phyloP scores from a whole-genome alignment of 805 yeast species.

The Candida insectalens region DNA sequence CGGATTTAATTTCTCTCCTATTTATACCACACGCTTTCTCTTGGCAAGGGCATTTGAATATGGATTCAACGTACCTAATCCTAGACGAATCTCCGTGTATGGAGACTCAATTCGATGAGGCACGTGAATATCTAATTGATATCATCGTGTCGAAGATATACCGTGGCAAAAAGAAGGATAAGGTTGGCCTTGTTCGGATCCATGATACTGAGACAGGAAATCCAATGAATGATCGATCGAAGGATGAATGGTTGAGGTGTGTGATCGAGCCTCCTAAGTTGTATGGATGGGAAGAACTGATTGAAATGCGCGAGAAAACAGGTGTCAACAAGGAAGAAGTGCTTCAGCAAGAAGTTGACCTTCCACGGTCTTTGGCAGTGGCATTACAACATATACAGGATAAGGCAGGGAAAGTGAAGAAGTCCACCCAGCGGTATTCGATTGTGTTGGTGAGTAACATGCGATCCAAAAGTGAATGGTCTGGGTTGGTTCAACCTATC shows the following conservation, averaged over 20 bases:
- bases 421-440: slow-evolving; percentile 9
- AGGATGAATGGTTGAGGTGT: slow-evolving; percentile 17
- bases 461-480: slow-evolving; percentile 11
- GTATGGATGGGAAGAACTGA: slow-evolving; percentile 11
- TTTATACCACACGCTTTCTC: too few relatives aligned
- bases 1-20: too few relatives aligned
- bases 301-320: slow-evolving; percentile 4
- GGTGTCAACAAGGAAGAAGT: slow-evolving; percentile 11
- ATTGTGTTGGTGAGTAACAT: slow-evolving; percentile 13
- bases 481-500: slow-evolving; percentile 9
- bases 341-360: slow-evolving; percentile 16
- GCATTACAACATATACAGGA: slow-evolving; percentile 12
- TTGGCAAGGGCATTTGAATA: too few relatives aligned
- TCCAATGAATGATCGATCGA: slow-evolving; percentile 12
- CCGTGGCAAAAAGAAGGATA: slow-evolving; percentile 19
- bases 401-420: background rate
- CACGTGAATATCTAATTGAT: slow-evolving; percentile 32
- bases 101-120: slow-evolving; percentile 30
- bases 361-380: slow-evolving; percentile 19
- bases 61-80: slow-evolving; percentile 1
- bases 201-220: slow-evolving; percentile 20
- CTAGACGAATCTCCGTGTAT: slow-evolving; percentile 25
- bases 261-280: slow-evolving; percentile 9
- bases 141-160: slow-evolving; percentile 23
- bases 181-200: slow-evolving; percentile 13